Evolutionary conservation across 129 eudicot species (phyloP).

Genomic region (Saussurea involucrata): DNA sequence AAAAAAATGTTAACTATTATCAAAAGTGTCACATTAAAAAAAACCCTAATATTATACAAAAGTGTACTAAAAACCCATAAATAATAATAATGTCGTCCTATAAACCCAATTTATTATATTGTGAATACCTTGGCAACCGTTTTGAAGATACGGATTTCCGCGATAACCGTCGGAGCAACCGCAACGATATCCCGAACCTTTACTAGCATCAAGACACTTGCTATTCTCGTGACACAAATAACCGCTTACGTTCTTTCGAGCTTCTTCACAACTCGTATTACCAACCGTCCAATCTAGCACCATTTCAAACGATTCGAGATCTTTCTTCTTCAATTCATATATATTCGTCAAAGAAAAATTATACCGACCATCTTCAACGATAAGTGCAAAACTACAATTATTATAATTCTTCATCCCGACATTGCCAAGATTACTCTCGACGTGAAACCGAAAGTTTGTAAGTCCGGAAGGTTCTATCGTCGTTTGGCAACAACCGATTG

Average conservation of each 20-base stretch:
- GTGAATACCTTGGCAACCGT: constrained; percentile 27
- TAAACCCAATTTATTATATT: too few relatives aligned
- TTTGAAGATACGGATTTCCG: constrained; percentile 10
- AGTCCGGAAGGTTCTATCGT: background rate
- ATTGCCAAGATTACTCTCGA: background rate
- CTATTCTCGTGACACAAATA: background rate
- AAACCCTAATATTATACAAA: too few relatives aligned
- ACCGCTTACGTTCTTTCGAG: constrained; percentile 1
- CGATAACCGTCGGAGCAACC: constrained; percentile 1
- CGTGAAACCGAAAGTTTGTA: constrained; percentile 4
- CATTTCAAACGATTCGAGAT: constrained; percentile 15
- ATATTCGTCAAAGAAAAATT: background rate
- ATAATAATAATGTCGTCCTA: too few relatives aligned
- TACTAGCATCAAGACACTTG: background rate
- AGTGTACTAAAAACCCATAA: too few relatives aligned
- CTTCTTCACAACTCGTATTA: constrained; percentile 7
- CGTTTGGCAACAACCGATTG: constrained; percentile 17
- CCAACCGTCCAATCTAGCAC: constrained; percentile 20
- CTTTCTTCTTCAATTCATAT: background rate
- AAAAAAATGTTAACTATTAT: too few relatives aligned
- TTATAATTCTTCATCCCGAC: background rate
- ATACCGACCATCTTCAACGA: constrained; percentile 9
- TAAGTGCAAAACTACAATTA: constrained; percentile 2
- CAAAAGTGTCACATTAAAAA: too few relatives aligned
- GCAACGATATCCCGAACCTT: constrained; percentile 4